phyloP scores from a whole-genome alignment of 805 yeast species.

The Barnettozyma californica region DNA sequence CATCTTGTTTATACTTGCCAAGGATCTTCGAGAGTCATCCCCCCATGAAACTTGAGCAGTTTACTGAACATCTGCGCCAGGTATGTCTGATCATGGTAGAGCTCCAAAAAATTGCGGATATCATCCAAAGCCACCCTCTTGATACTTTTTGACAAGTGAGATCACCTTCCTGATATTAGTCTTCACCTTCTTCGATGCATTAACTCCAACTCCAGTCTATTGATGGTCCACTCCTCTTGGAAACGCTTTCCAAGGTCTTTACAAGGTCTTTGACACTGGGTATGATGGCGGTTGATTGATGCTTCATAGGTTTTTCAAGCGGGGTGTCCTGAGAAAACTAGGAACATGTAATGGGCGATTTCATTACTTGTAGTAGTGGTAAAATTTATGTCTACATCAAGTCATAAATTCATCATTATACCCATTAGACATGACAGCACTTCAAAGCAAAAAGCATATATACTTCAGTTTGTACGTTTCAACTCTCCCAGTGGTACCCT shows the following conservation, averaged over 20 bases:
- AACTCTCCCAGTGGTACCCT: constrained; percentile 7
- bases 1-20: neutral
- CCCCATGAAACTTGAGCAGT: neutral
- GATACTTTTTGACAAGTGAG: neutral
- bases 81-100: neutral
- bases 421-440: neutral
- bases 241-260: no score
- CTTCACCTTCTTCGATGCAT: neutral
- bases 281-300: no score
- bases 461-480: neutral
- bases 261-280: neutral
- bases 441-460: neutral
- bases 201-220: neutral
- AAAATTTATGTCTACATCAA: neutral
- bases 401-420: neutral
- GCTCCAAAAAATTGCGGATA: neutral
- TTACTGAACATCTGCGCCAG: neutral
- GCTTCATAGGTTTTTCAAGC: no score
- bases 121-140: neutral
- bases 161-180: neutral
- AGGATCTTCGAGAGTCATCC: neutral
- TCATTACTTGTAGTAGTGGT: no score
- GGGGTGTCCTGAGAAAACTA: no score
- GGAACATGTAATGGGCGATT: no score
- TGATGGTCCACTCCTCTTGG: neutral